These are phyloP conservation scores for Spatholobus suberectus DNA, from an alignment of 306 rosid species.

Conservation along the genomic window DNA sequence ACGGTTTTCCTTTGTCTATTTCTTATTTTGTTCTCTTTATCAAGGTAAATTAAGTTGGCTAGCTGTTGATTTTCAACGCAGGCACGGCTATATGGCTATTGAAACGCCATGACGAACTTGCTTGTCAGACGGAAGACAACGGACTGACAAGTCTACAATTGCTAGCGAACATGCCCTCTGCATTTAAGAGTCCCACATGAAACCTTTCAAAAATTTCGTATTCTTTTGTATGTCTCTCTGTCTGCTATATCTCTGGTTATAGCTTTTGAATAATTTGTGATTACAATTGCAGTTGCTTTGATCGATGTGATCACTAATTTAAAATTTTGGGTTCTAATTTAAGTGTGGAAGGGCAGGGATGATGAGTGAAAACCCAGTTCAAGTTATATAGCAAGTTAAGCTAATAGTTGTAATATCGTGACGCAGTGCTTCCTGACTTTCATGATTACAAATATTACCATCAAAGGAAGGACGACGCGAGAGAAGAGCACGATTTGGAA, in stretches of 20 bases:
- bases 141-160: slow-evolving; percentile 44
- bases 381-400: not conserved
- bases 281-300: not conserved
- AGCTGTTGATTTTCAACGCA: slow-evolving; percentile 17
- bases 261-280: not conserved
- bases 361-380: not conserved
- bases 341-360: not conserved
- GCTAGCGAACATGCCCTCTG: slow-evolving; percentile 48
- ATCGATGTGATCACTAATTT: too few species aligned
- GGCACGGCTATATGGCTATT: slow-evolving; percentile 52
- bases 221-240: slow-evolving; percentile 29
- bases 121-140: slow-evolving; percentile 23
- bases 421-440: slow-evolving; percentile 46
- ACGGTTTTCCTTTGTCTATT: too few species aligned
- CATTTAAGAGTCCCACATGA: slow-evolving; percentile 45
- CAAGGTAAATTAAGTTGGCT: not conserved
- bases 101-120: slow-evolving; percentile 24
- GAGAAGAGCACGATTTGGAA: slow-evolving; percentile 34
- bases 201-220: slow-evolving; percentile 34
- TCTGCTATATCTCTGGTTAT: not conserved
- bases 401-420: not conserved
- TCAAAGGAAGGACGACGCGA: not conserved
- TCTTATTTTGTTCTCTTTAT: too few species aligned
- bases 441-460: slow-evolving; percentile 31
- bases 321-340: not conserved